phyloP scores from a whole-genome alignment of 148 eudicot species.

The Hydrangea macrophylla region DNA sequence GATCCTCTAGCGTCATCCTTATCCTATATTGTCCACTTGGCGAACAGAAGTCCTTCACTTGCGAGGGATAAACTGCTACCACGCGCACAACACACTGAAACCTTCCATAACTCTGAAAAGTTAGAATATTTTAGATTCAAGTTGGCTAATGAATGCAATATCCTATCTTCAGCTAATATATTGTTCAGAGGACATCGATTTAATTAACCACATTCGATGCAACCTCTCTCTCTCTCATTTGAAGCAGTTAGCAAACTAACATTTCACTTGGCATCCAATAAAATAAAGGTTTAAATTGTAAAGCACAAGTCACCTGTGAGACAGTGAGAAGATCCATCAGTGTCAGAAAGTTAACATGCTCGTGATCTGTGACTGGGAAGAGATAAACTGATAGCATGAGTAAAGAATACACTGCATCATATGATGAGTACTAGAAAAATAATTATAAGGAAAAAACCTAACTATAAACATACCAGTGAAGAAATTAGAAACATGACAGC shows the following conservation, averaged over 20 bases:
- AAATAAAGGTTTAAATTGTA: too few relatives aligned
- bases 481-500: constrained; percentile 5
- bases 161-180: constrained; percentile 5
- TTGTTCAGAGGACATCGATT: too few relatives aligned
- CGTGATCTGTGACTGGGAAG: constrained; percentile 3
- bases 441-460: background rate
- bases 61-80: constrained; percentile 2
- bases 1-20: constrained; percentile 10
- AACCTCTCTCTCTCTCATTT: too few relatives aligned
- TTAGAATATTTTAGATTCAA: constrained; percentile 6
- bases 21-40: constrained; percentile 5
- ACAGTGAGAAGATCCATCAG: constrained; percentile 13
- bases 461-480: constrained; percentile 8
- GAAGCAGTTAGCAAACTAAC: background rate
- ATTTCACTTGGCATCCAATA: background rate
- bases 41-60: constrained; percentile 3
- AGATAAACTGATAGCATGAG: background rate
- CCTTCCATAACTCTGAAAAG: background rate
- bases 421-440: too few relatives aligned
- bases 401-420: background rate
- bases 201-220: background rate
- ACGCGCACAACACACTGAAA: constrained; percentile 9
- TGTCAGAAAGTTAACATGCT: constrained; percentile 8
- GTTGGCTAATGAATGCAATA: background rate
- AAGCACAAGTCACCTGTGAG: background rate